Base-by-base conservation (phyloP, 176 grass and related monocot species). In the Zea luxurians region DNA sequence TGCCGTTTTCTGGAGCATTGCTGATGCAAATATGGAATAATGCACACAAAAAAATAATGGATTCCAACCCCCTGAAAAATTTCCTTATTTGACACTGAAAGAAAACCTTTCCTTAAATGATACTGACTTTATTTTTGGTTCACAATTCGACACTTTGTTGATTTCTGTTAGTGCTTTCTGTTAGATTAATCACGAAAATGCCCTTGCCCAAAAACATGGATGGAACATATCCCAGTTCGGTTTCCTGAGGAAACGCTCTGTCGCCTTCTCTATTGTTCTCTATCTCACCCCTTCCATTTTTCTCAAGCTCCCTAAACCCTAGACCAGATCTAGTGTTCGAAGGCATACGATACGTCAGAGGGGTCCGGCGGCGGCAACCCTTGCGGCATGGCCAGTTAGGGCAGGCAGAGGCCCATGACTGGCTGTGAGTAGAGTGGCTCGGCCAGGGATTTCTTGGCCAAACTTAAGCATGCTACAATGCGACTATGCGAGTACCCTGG, bases 11-110 rank as follows among this genome's bases (percentile, higher is more conserved):
- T 45, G 10, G 18, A 82, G 5, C 9, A 66, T 45, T 65, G 60
- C 42, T 63, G 34, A 46, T 71, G 6, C 0, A 13, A 36, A 70
- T 75, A 70, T 80, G 16, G 64, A 74, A 88, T 37, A 73, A 18
- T 38, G 6, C 3, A 7, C 17, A 18, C 17, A 73, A 61, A 68
- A 7, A 34, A 4, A 42, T 65, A 27, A 27, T 27, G 55, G 36
- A 55, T 71, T 84, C 20, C 0, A 9, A 44, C n/a, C 4, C 17
- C 69, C 48, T 58, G n/a, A 58, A 5, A 58, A 58, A 55, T 2
- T 54, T 17, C 5, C 15, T 17, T 50, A 49, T 52, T 52, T 52
- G 4, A 6, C 55, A 59, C 55, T 59, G n/a, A 21, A 59, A 59
- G 55, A 21, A 59, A 59, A 21, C 21, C 0, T 59, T 59, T 59